Percentiles rank a stretch among this genome's conserved stretches.
Conservation (phyloP, 1,284 basidiomycete species). For the Ustilago esculenta region DNA sequence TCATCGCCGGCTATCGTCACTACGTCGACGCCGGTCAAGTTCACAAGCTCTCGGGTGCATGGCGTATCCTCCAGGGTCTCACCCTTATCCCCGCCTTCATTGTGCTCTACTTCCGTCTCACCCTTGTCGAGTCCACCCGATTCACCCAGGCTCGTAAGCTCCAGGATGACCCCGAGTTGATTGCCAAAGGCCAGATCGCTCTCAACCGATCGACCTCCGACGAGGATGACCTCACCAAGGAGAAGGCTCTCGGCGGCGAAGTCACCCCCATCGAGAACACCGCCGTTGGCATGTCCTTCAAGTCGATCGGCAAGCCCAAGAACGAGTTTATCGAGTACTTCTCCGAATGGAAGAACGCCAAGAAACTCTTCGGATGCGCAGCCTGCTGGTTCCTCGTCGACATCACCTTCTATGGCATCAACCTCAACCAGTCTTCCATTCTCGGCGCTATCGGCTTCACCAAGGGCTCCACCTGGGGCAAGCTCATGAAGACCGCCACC, state of each 20-base stretch:
- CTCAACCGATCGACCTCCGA: constrained; percentile 66
- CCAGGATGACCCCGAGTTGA: constrained; percentile 81
- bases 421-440: constrained; percentile 79
- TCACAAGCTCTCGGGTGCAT: constrained; percentile 62
- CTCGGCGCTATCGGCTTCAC: constrained; percentile 75
- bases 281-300: constrained; percentile 57
- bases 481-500: constrained; percentile 72
- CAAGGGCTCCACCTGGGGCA: constrained; percentile 64
- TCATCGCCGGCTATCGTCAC: constrained; percentile 77
- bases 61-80: constrained; percentile 66
- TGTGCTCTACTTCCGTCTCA: constrained; percentile 71
- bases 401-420: constrained; percentile 81
- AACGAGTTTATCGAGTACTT: constrained; percentile 55
- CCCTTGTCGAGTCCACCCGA: constrained; percentile 72
- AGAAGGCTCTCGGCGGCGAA: constrained; percentile 43
- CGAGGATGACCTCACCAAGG: constrained; percentile 47
- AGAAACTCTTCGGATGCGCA: constrained; percentile 57
- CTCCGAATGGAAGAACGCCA: constrained; percentile 58
- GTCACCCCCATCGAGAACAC: constrained; percentile 47
- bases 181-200: constrained; percentile 71
- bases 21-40: constrained; percentile 46
- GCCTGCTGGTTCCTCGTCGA: constrained; percentile 70
- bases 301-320: constrained; percentile 52
- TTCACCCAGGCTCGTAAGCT: constrained; percentile 83
- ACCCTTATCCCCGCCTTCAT: constrained; percentile 59